Conservation (phyloP, 1,139 yeast genomes). For the Taiozyma sp. region DNA sequence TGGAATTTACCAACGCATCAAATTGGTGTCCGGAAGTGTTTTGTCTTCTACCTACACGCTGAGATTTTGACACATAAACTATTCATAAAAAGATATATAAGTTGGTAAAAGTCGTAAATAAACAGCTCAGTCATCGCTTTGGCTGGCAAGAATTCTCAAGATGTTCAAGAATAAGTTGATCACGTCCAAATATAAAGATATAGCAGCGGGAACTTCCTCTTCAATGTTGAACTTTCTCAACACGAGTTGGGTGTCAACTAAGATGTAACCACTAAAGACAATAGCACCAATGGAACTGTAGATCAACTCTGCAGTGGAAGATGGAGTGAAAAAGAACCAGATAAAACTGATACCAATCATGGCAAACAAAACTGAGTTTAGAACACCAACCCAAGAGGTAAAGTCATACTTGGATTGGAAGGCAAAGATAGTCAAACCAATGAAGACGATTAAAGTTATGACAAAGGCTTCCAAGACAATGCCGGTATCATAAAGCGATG, state of each 20-base stretch:
- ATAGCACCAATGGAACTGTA: conserved; percentile 75
- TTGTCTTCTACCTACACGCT: neutral
- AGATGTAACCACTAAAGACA: conserved; percentile 65
- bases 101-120: neutral
- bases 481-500: conserved; percentile 59
- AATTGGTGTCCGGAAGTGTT: neutral
- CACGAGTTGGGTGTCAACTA: conserved; percentile 79
- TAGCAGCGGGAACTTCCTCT: conserved; percentile 79
- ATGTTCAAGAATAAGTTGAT: conserved; percentile 77
- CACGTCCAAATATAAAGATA: conserved; percentile 74
- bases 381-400: conserved; percentile 64
- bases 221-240: conserved; percentile 81
- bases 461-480: conserved; percentile 69
- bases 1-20: neutral
- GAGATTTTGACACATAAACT: neutral
- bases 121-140: conserved; percentile 34
- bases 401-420: conserved; percentile 81
- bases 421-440: conserved; percentile 75
- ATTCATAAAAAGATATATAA: neutral
- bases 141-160: conserved; percentile 58
- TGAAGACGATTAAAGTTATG: conserved; percentile 64
- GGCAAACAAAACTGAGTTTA: conserved; percentile 60
- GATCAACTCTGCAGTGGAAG: conserved; percentile 49
- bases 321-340: conserved; percentile 62
- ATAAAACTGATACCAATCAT: conserved; percentile 73